Evolutionary conservation across 257 asterid species (phyloP), one percentile per base, ranked within the genome.

Genomic region (Solanum dulcamara): DNA sequence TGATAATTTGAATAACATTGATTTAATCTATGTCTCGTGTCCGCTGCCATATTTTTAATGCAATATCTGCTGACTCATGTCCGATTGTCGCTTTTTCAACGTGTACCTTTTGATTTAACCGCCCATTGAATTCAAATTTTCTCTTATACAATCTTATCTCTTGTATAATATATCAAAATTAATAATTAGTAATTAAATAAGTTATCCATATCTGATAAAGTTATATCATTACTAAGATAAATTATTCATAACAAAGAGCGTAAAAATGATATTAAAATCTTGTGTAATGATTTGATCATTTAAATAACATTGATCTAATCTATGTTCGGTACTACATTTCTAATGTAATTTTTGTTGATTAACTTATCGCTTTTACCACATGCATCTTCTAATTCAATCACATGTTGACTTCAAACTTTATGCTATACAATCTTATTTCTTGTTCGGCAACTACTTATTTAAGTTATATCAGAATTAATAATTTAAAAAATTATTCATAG

Each of bases 41-140:
- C 1, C 2, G 4, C 1, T 26, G 26, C 0, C 1, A 28, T 5
- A 1, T 62, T 5, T n/a, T n/a, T n/a, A n/a, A n/a, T n/a, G n/a
- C n/a, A n/a, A n/a, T n/a, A 1, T 62, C 0, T 14, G 20, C 7
- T 13, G 37, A 26, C 10, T 62, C 5, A 17, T 28, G 71, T 28
- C 8, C 5, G 3, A 17, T 2, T 62, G 10, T 13, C 71, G 0
- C 5, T 28, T 62, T 62, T 62, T 2, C 2, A 37, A 28, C 11
- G 35, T 62, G 35, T 22, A 62, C 38, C n/a, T 62, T 62, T 0
- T 50, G 3, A 62, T 13, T 28, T 5, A 62, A 62, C 32, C 15
- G 7, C 5, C 32, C 6, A 57, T 57, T 3, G 1, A 57, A 2
- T 57, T 3, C 0, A 0, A 2, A 59, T 13, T n/a, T n/a, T 59